Evolutionary conservation across 768 basidiomycete genomes (phyloP).

Genomic region (Trametes gibbosa): DNA sequence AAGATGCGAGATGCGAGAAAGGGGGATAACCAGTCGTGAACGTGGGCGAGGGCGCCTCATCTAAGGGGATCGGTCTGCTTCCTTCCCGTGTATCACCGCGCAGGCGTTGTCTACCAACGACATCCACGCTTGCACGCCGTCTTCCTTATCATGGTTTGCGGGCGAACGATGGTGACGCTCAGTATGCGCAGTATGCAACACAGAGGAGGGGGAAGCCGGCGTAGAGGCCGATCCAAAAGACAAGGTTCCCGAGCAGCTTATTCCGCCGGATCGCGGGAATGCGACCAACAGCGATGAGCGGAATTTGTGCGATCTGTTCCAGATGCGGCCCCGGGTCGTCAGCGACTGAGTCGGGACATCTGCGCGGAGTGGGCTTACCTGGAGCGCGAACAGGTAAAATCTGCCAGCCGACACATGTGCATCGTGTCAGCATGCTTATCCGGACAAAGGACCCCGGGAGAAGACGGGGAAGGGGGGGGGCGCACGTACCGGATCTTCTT

Average conservation of each 20-base stretch:
- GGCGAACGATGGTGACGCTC: constrained; percentile 9
- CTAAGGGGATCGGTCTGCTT: too few relatives aligned
- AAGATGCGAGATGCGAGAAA: too few relatives aligned
- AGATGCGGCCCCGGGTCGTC: not conserved
- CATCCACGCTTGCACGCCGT: too few relatives aligned
- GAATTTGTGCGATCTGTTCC: constrained; percentile 82
- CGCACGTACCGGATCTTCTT: constrained; percentile 76
- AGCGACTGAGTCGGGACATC: not conserved
- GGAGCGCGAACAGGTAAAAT: constrained; percentile 81
- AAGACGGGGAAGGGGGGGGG: not conserved
- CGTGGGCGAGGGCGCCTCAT: too few relatives aligned
- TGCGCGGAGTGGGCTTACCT: constrained; percentile 38
- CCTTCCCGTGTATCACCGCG: too few relatives aligned
- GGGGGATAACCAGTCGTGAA: too few relatives aligned
- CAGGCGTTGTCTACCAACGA: too few relatives aligned
- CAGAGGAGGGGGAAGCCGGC: constrained; percentile 93
- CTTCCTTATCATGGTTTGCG: too few relatives aligned
- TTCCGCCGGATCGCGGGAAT: constrained; percentile 77
- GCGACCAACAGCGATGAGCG: constrained; percentile 80
- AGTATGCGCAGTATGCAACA: constrained; percentile 67
- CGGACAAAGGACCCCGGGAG: not conserved
- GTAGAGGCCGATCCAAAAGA: constrained; percentile 94
- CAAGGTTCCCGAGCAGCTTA: constrained; percentile 75
- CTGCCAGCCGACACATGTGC: constrained; percentile 34
- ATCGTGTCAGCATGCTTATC: not conserved